Conservation (phyloP, 1,284 basidiomycete genomes). For the Rhizoctonia solani region DNA sequence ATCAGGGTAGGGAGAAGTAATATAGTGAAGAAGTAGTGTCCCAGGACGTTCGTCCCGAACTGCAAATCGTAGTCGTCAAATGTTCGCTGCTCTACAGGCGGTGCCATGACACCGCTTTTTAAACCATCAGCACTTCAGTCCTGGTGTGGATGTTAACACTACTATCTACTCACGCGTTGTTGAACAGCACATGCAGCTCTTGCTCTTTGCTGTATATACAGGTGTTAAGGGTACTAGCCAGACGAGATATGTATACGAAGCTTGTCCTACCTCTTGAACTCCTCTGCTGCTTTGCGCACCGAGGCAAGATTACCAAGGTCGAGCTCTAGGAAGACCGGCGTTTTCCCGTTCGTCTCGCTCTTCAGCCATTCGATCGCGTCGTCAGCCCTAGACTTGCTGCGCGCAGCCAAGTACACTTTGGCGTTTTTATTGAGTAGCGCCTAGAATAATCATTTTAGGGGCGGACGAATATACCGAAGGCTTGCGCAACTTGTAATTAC, state of each 20-base stretch:
- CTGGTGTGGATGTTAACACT: no score
- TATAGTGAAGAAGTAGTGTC: constrained; percentile 56
- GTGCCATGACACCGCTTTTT: constrained; percentile 62
- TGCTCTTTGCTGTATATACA: constrained; percentile 51
- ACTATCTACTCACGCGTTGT: no score
- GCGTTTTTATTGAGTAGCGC: constrained; percentile 59
- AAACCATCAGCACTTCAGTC: no score
- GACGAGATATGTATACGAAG: not conserved
- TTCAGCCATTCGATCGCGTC: constrained; percentile 36
- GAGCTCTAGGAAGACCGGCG: constrained; percentile 58
- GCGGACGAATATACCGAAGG: not conserved
- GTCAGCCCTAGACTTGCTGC: constrained; percentile 54
- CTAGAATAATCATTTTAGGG: constrained; percentile 40
- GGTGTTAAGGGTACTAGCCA: not conserved
- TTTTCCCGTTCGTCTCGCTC: constrained; percentile 49
- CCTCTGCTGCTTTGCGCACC: constrained; percentile 56
- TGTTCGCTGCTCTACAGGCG: constrained; percentile 53
- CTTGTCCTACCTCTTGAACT: constrained; percentile 57
- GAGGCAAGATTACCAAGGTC: constrained; percentile 62
- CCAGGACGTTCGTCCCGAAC: constrained; percentile 64
- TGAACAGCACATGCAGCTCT: constrained; percentile 56
- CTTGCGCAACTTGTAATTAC: not conserved
- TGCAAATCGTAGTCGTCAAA: constrained; percentile 60
- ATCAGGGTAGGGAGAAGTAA: constrained; percentile 56
- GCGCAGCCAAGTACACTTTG: constrained; percentile 65